Base-by-base conservation (phyloP, 176 grass and related monocot species). In the Rhynchospora tenuis region DNA sequence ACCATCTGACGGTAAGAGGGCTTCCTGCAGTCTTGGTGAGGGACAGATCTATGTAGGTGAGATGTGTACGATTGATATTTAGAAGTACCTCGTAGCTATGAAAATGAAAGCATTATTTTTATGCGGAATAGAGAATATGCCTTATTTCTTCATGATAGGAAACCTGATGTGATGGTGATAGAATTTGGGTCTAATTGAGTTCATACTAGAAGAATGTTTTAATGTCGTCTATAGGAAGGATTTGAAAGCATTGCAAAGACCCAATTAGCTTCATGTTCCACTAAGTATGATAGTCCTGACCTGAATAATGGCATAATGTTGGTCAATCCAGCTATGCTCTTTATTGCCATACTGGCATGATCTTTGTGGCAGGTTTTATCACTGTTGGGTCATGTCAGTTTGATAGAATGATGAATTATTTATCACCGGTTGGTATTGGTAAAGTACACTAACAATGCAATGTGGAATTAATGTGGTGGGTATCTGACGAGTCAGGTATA, bases 141-240 rank as follows among this genome's bases (percentile, higher is more conserved):
- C n/a, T n/a, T n/a, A n/a, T n/a, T n/a, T n/a, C 43, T 79, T 88
- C 87, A 85, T 98, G 57, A 83, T 98, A n/a, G 95, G 59, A 94
- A 95, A 31, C 95, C 95, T 42, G 89, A 95, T 33, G 94, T 94
- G 88, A 98, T 92, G 0, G 84, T 98, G 27, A 88, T 98, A 65
- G 95, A 92, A 46, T 98, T 98, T 77, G 90, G 87, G 54, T 93
- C 92, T 7, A 83, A 91, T 78, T 72, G 42, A 16, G 79, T 95
- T 19, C 88, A 95, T 87, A 59, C 95, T 98, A 85, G 95, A 98
- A 90, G 92, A 98, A 98, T 66, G 95, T 95, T 87, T 84, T 98
- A 72, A 95, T 98, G 92, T 90, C 91, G 59, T 91, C 92, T 48
- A 95, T 95, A 86, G 95, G 95, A 9, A 95, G 95, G 92, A 93